Evolutionary conservation across 2,329 filamentous ascomycete genomes (phyloP), one percentile per base, ranked within the genome.

Genomic region (Sporothrix pseudoabietina): DNA sequence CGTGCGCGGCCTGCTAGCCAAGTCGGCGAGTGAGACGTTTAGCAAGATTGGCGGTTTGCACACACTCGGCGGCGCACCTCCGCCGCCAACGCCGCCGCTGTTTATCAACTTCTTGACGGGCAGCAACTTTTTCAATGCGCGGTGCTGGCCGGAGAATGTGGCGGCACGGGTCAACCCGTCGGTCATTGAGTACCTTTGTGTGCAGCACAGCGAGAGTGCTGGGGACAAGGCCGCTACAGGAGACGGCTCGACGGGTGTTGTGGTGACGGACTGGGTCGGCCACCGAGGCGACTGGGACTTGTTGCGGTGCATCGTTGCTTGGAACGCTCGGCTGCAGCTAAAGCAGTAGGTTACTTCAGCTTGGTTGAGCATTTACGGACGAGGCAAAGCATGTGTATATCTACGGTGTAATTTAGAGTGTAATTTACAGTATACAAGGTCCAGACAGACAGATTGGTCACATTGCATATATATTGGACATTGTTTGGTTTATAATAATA

Each of bases 251-350:
- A 97, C 94, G 1, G 96, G 96, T 4, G 89, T 98, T 74, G 90
- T 98, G 61, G 91, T 98, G 35, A 96, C 92, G 75, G 96, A 99
- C 82, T 98, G 93, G 93, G 94, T 98, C 69, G 96, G 96, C 2
- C 85, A 90, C 75, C 87, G 90, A 75, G 94, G 91, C 0, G 92
- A 98, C 82, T 99, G 95, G 95, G 94, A 98, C 83, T 82, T 98
- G 72, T 89, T 97, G 49, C 88, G 91, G 76, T 92, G 93, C 81
- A 91, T 98, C 78, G 91, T 98, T 7, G 94, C 93, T 7, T 94
- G 97, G 93, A 99, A 99, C 80, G 88, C 91, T 32, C 91, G 85
- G 75, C 78, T 91, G 75, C 85, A 89, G 78, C 77, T 87, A 71
- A 85, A 83, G 77, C 78, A 80, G 72, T 84, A 82, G 77, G 69